phyloP scores from a whole-genome alignment of 768 basidiomycete genomes.

The Termitomyces sp. region DNA sequence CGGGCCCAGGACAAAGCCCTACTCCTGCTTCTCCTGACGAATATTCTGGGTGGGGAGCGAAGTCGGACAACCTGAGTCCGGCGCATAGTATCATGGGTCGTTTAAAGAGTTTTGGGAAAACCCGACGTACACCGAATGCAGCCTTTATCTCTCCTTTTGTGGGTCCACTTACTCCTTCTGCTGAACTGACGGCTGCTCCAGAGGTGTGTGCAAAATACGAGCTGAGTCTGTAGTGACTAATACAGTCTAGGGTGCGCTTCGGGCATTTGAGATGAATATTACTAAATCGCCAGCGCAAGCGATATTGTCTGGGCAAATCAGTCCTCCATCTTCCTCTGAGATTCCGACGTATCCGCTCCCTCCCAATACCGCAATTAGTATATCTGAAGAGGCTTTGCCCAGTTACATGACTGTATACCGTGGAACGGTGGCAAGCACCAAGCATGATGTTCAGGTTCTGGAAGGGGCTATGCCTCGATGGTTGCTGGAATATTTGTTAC shows the following conservation, averaged over 20 bases:
- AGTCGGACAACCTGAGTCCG: constrained; percentile 36
- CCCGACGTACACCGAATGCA: constrained; percentile 30
- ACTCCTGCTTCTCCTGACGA: constrained; percentile 40
- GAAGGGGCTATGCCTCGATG: constrained; percentile 83
- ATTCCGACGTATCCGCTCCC: constrained; percentile 63
- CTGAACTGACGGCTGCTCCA: constrained; percentile 18
- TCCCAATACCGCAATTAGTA: constrained; percentile 56
- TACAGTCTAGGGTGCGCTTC: constrained; percentile 10
- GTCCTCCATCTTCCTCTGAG: constrained; percentile 67
- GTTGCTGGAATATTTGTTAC: constrained; percentile 82
- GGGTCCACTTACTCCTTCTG: constrained; percentile 16
- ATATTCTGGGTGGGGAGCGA: constrained; percentile 39
- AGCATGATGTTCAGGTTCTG: constrained; percentile 37
- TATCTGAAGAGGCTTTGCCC: constrained; percentile 75
- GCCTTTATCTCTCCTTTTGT: constrained; percentile 21
- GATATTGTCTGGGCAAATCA: constrained; percentile 49
- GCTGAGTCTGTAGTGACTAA: neutral
- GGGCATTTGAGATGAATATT: constrained; percentile 17
- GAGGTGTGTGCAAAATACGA: constrained; percentile 12
- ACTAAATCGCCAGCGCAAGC: constrained; percentile 48
- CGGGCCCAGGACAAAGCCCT: constrained; percentile 27
- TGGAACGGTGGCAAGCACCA: constrained; percentile 53
- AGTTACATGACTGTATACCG: constrained; percentile 78
- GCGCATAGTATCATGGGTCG: constrained; percentile 77
- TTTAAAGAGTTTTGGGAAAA: constrained; percentile 70